Percentiles rank a stretch among this genome's conserved stretches.
phyloP scores from a whole-genome alignment of 352 stramenopile species.

The Saprolegnia parasitica region DNA sequence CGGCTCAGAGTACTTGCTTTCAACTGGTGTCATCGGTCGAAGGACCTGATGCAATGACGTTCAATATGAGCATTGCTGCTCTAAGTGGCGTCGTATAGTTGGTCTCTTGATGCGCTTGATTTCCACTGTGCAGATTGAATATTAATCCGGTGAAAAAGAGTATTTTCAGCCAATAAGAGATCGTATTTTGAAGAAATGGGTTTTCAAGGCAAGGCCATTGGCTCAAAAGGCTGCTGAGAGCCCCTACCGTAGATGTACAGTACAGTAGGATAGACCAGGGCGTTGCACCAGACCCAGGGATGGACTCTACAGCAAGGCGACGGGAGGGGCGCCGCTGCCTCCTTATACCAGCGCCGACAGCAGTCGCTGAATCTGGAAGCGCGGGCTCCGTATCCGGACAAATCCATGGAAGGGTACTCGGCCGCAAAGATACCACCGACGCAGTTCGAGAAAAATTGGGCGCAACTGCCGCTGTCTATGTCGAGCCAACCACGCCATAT shows the following conservation, averaged over 20 bases:
- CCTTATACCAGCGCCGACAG: too few species aligned
- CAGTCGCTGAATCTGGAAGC: too few species aligned
- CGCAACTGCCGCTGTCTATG: conserved; percentile 17
- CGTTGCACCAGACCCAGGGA: too few species aligned
- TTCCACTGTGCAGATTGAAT: neutral
- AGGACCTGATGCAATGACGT: too few species aligned
- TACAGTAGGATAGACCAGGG: too few species aligned
- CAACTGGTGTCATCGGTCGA: too few species aligned
- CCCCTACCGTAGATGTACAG: too few species aligned
- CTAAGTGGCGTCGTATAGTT: too few species aligned
- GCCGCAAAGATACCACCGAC: neutral
- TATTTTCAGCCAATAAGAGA: neutral
- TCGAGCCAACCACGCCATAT: conserved; percentile 26
- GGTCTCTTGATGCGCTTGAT: too few species aligned
- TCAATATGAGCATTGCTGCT: too few species aligned
- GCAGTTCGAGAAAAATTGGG: neutral
- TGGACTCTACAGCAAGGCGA: too few species aligned
- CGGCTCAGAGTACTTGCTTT: neutral
- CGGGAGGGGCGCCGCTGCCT: too few species aligned
- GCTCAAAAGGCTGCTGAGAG: neutral
- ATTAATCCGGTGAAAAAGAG: neutral
- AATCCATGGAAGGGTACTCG: conserved; percentile 6
- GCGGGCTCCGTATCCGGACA: neutral
- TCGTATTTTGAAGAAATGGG: neutral
- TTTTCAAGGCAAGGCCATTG: neutral